Conservation (phyloP, 2,329 filamentous ascomycete genomes). For the Fusarium bactridioides region DNA sequence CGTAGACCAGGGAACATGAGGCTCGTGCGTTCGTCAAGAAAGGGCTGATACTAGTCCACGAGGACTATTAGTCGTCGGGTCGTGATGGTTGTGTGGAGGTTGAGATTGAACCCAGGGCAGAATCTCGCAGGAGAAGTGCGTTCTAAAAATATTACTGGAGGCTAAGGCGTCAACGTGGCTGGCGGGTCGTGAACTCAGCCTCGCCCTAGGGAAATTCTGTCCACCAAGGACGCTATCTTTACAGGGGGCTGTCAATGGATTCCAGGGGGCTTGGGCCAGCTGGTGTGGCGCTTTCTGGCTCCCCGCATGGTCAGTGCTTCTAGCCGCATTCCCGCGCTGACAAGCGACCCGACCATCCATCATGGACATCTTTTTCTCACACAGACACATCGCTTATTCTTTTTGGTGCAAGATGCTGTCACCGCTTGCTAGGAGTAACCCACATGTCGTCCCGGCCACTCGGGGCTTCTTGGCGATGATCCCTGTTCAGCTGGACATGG, state of each 20-base stretch:
- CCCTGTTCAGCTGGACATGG: conserved; percentile 37
- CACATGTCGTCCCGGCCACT: conserved; percentile 5
- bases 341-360: conserved; percentile 23
- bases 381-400: conserved; percentile 2
- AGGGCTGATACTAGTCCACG: conserved; percentile 6
- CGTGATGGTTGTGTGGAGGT: conserved; percentile 27
- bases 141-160: conserved; percentile 38
- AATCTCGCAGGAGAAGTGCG: conserved; percentile 19
- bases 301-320: conserved; percentile 25
- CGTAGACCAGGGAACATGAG: conserved; percentile 20
- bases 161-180: conserved; percentile 31
- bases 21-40: conserved; percentile 25
- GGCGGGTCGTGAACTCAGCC: conserved; percentile 29
- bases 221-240: conserved; percentile 23
- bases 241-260: conserved; percentile 2
- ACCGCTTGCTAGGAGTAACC: conserved; percentile 1
- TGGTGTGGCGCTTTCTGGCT: conserved; percentile 5
- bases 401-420: neutral
- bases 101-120: conserved; percentile 22
- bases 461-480: conserved; percentile 22
- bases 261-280: conserved; percentile 12
- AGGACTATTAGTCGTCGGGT: conserved; percentile 20
- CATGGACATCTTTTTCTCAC: neutral
- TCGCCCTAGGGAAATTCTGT: conserved; percentile 28
- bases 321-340: conserved; percentile 33